These are phyloP conservation scores for Haplographium delicatum DNA, from an alignment of 495 filamentous ascomycete genomes.

Conservation along the genomic window DNA sequence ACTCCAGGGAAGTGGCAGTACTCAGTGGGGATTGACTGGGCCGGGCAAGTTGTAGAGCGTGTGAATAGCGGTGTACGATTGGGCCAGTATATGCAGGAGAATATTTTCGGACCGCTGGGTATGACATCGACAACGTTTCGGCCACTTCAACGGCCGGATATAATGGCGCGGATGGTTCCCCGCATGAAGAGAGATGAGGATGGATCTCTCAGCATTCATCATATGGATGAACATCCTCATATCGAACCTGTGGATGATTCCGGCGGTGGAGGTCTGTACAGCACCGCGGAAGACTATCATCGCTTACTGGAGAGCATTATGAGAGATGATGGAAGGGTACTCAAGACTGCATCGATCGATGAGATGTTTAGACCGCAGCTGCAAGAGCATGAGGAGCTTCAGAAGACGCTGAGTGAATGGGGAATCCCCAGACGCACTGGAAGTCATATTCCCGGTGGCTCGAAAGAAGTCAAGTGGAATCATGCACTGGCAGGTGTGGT, in stretches of 20 bases:
- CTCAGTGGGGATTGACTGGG: slow-evolving; percentile 45
- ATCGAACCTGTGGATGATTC: background rate
- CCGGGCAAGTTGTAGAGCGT: slow-evolving; percentile 37
- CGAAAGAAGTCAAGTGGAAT: no score
- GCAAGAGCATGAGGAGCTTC: no score
- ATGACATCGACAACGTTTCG: slow-evolving; percentile 48
- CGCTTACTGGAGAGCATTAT: slow-evolving; percentile 19
- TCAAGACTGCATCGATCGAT: slow-evolving; percentile 34
- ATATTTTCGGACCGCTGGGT: slow-evolving; percentile 51
- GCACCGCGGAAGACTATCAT: background rate
- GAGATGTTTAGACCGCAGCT: slow-evolving; percentile 45
- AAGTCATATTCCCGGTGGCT: no score
- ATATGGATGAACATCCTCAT: background rate
- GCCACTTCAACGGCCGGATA: slow-evolving; percentile 33
- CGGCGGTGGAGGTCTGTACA: slow-evolving; percentile 8
- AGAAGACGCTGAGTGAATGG: no score
- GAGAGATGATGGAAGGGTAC: slow-evolving; percentile 37
- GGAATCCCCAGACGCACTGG: no score
- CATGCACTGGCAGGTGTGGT: no score
- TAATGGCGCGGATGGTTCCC: slow-evolving; percentile 10
- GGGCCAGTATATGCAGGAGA: slow-evolving; percentile 46
- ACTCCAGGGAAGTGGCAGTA: slow-evolving; percentile 40
- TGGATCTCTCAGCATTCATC: background rate
- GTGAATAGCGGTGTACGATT: slow-evolving; percentile 29
- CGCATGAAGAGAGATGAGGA: background rate